phyloP scores from a whole-genome alignment of 106 monocot species.

The Dactylorhiza incarnata region DNA sequence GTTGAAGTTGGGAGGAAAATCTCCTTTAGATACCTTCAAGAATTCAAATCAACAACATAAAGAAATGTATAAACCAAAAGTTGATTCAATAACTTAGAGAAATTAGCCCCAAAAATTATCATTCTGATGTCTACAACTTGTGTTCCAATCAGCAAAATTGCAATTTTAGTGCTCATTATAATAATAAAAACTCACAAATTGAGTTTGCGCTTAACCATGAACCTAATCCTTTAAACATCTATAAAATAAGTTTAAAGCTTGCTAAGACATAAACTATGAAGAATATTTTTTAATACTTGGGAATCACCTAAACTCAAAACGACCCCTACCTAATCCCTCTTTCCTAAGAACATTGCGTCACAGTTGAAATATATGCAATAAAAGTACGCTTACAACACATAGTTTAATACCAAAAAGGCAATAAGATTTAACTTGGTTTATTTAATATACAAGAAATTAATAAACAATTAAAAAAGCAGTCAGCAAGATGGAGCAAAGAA shows the following conservation, averaged over 20 bases:
- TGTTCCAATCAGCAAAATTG: neutral
- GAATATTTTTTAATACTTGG: neutral
- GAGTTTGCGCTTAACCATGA: neutral
- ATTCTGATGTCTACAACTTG: neutral
- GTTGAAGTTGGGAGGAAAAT: slow-evolving; percentile 48
- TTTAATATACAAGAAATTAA: neutral
- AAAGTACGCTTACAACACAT: neutral
- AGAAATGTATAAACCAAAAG: neutral
- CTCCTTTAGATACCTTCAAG: slow-evolving; percentile 63
- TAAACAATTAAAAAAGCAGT: neutral
- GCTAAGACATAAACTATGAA: neutral
- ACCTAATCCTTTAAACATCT: slow-evolving; percentile 1
- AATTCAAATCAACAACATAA: neutral
- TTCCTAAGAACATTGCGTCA: neutral
- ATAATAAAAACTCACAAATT: no score
- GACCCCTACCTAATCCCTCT: neutral
- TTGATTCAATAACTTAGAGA: neutral
- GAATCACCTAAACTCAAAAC: neutral
- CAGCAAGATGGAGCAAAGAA: slow-evolving; percentile 3
- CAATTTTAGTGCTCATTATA: neutral
- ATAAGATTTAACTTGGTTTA: neutral
- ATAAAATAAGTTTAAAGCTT: neutral
- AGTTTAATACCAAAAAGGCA: neutral
- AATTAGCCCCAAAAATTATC: neutral
- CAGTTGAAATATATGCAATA: neutral